These are phyloP conservation scores for Andalucia godoyi DNA, from an alignment of 78 protist species.

Conservation along the genomic window DNA sequence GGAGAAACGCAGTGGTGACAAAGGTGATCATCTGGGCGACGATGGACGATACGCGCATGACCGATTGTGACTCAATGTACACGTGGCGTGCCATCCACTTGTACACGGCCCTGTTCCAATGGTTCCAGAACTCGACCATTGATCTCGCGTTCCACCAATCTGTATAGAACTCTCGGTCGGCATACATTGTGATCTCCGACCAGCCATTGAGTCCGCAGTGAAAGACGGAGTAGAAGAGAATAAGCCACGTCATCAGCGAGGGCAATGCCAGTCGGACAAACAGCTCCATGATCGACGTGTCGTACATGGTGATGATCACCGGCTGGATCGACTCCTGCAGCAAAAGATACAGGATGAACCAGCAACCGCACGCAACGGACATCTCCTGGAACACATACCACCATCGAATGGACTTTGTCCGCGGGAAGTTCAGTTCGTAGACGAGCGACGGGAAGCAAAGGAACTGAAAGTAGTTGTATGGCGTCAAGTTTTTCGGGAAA, in stretches of 20 bases:
- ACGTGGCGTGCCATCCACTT: slow-evolving; percentile 51
- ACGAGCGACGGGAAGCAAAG: slow-evolving; percentile 7
- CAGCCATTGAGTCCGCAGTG: slow-evolving; percentile 52
- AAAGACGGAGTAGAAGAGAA: slow-evolving; percentile 67
- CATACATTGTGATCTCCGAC: slow-evolving; percentile 53
- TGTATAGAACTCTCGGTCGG: slow-evolving; percentile 58
- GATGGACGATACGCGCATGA: not conserved
- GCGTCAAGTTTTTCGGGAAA: no score
- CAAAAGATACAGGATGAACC: not conserved
- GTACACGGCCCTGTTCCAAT: slow-evolving; percentile 53
- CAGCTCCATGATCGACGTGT: not conserved
- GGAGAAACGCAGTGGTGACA: slow-evolving; percentile 7
- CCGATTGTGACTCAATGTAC: slow-evolving; percentile 1
- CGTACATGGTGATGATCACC: not conserved
- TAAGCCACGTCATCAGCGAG: slow-evolving; percentile 40
- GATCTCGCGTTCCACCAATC: slow-evolving; percentile 73
- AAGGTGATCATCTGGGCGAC: not conserved
- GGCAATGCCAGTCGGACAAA: slow-evolving; percentile 11
- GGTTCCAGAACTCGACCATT: slow-evolving; percentile 43
- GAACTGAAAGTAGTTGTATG: slow-evolving; percentile 2
- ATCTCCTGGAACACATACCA: not conserved
- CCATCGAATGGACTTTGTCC: slow-evolving; percentile 6
- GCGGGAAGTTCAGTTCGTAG: slow-evolving; percentile 17
- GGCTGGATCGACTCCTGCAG: not conserved
- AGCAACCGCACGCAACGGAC: not conserved